A percentile compares a stretch with the other conserved stretches of the same genome.
Conservation (phyloP, 176 grass and related monocot species). For the Secale cereale region DNA sequence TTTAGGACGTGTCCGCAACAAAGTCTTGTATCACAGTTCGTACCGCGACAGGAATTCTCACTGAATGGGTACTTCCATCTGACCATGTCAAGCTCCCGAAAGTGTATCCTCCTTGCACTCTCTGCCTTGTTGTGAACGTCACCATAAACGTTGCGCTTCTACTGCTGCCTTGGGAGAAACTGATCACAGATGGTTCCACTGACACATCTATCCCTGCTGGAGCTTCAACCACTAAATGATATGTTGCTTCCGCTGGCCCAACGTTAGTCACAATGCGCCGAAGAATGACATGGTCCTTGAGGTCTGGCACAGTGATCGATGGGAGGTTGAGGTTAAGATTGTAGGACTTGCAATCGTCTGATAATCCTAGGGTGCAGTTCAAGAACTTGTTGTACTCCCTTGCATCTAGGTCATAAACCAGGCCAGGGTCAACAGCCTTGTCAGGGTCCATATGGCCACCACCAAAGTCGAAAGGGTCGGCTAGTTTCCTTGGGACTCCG, state of each 20-base stretch:
- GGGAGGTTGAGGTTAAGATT: too few species aligned
- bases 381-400: too few species aligned
- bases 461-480: too few species aligned
- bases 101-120: slow-evolving; percentile 3
- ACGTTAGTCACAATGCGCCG: slow-evolving; percentile 22
- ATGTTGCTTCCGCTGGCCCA: not conserved
- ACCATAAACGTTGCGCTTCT: not conserved
- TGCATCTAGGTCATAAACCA: too few species aligned
- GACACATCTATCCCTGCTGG: not conserved
- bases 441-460: too few species aligned
- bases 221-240: not conserved
- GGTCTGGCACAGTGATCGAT: too few species aligned
- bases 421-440: too few species aligned
- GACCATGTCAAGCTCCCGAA: too few species aligned
- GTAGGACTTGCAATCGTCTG: not conserved
- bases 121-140: not conserved
- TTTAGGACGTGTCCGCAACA: too few species aligned
- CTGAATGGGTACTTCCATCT: too few species aligned
- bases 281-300: not conserved
- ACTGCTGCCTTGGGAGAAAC: not conserved
- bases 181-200: not conserved
- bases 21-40: not conserved
- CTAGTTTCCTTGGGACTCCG: too few species aligned
- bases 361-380: too few species aligned
- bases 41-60: slow-evolving; percentile 4